Base-by-base conservation (phyloP, 2,329 filamentous ascomycete genomes). In the Fusarium sambucinum region DNA sequence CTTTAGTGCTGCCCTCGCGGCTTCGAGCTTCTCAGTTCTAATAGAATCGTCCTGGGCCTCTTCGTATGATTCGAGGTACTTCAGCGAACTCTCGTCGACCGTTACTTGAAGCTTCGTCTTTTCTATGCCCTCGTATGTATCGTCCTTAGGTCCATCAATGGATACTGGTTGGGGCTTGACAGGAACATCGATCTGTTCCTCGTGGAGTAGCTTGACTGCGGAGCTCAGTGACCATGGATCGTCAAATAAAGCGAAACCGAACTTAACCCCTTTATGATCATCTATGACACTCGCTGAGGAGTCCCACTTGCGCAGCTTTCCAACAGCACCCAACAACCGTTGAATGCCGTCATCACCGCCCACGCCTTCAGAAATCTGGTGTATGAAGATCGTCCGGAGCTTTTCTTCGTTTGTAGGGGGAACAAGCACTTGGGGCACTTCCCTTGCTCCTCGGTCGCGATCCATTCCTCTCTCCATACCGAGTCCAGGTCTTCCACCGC, bases 211-310 rank as follows among this genome's bases (percentile, higher is more conserved):
- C 78, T 96, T 93, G 56, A 94, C 89, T 42, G 95, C 96, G 44
- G 90, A 90, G 77, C 91, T 89, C 71, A 99, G 84, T 69, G 94
- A 95, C 78, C 97, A 92, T 25, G 90, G 89, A 78, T 98, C 94
- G 67, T 97, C 95, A 79, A 92, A 99, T 79, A 97, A 92, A 62
- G 95, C 96, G 80, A 99, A 98, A 16, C 95, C 96, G 83, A 98
- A 98, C 67, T 90, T 91, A 79, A 91, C 90, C 57, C 90, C 89
- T 80, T 95, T 96, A 69, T 92, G 89, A 69, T 93, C 90, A n/a
- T 83, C 77, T 17, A 83, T 75, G 33, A 84, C 80, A 17, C 83
- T 85, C 48, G 87, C 88, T 33, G 89, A 90, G 63, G 93, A 85
- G 67, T 94, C 94, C 94, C 94, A 99, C 73, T 93, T 90, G 68